Evolutionary conservation across 805 yeast species (phyloP), one percentile per base, ranked within the genome.

Genomic region (Candida tammaniensis): DNA sequence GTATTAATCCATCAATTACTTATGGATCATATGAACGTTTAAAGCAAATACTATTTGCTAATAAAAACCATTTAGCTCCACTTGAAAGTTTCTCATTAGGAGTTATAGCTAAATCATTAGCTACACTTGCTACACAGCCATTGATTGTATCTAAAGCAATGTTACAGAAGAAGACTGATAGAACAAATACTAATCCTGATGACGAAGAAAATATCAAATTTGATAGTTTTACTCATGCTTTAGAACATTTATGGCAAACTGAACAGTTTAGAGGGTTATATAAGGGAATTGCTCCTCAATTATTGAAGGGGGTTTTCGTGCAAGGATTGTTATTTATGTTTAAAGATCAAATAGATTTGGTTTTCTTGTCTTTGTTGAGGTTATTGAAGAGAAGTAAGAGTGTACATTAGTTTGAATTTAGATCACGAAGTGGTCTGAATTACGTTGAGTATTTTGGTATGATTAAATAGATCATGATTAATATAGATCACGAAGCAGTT

Each of bases 251-350:
- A 44, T 73, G 77, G 65, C 59, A 67, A 42, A 64, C 71, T n/a
- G 93, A 85, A 49, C 87, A 85, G 17, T 24, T 77, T 24, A 43
- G 47, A 9, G 80, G 89, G 0, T 63, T 86, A 42, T 86, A 86
- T 77, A 85, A 81, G 62, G 95, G 95, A 2, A 49, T 86, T 19
- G 73, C 78, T 3, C 95, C 95, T 5, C 95, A 86, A 55, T 67
- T 86, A 38, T 55, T 79, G 24, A 86, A 86, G 65, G 95, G 93
- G 1, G 81, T 86, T 2, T 57, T 86, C 27, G 95, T 86, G 4
- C 95, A 86, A 57, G 95, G 95, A 0, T 65, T 86, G 40, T 67
- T 86, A 48, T 82, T 86, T 52, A 83, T 82, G 80, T 82, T 81
- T 59, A 84, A 79, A 58, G 93, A 84, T 47, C 86, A 81, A 54